phyloP scores from a whole-genome alignment of 805 yeast species.

The Tanozyma kutaoensis region DNA sequence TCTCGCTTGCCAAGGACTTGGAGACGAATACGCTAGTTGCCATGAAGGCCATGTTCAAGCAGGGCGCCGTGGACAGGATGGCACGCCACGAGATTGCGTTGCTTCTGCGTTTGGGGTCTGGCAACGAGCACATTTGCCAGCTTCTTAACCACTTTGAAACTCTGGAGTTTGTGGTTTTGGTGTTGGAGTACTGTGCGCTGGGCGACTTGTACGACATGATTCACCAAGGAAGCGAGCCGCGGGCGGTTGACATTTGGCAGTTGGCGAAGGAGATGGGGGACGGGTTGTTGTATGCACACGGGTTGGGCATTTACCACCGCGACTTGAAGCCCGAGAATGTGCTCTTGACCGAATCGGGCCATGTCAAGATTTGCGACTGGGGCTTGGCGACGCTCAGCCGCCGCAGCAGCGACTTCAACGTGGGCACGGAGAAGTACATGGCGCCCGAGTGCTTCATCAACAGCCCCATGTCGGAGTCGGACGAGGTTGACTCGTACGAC shows the following conservation, averaged over 20 bases:
- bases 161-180: slow-evolving; percentile 23
- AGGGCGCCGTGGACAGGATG: slow-evolving; percentile 27
- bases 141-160: slow-evolving; percentile 47
- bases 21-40: slow-evolving; percentile 26
- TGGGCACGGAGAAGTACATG: slow-evolving; percentile 48
- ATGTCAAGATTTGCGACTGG: slow-evolving; percentile 61
- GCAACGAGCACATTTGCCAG: slow-evolving; percentile 42
- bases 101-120: slow-evolving; percentile 15
- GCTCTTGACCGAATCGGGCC: slow-evolving; percentile 34
- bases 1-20: slow-evolving; percentile 35
- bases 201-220: slow-evolving; percentile 59
- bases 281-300: slow-evolving; percentile 44
- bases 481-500: slow-evolving; percentile 21
- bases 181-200: slow-evolving; percentile 50
- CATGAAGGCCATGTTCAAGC: slow-evolving; percentile 38
- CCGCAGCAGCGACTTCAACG: slow-evolving; percentile 19
- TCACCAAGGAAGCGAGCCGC: slow-evolving; percentile 9
- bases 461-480: too few species aligned
- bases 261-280: slow-evolving; percentile 35
- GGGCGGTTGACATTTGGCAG: slow-evolving; percentile 17
- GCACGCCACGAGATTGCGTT: slow-evolving; percentile 42
- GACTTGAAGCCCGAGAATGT: slow-evolving; percentile 69
- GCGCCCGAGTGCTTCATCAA: slow-evolving; percentile 34
- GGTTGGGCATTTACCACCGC: slow-evolving; percentile 49
- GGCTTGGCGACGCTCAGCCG: slow-evolving; percentile 40